phyloP scores from a whole-genome alignment of 2,329 filamentous ascomycete genomes.

The Curvularia lunata region DNA sequence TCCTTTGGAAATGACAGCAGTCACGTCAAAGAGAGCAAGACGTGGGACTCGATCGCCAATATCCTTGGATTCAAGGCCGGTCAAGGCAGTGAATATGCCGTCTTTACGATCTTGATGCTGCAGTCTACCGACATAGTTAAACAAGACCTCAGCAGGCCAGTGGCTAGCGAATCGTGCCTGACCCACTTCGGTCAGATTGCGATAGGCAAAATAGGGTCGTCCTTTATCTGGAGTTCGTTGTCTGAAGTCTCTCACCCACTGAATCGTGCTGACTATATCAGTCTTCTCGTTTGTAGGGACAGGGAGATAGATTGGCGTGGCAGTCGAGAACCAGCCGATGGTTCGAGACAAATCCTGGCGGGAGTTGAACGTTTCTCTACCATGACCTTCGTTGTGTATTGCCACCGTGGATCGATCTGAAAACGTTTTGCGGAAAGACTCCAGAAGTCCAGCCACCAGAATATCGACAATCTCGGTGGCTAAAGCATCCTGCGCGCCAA shows the following conservation, averaged over 20 bases:
- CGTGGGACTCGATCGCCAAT: slow-evolving; percentile 37
- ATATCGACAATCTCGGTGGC: slow-evolving; percentile 48
- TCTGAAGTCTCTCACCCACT: slow-evolving; percentile 44
- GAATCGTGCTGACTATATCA: slow-evolving; percentile 40
- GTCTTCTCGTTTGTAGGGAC: slow-evolving; percentile 32
- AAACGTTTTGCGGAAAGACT: slow-evolving; percentile 55
- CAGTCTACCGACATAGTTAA: slow-evolving; percentile 44
- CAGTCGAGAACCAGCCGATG: slow-evolving; percentile 59
- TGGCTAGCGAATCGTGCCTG: slow-evolving; percentile 35
- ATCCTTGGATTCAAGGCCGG: slow-evolving; percentile 31
- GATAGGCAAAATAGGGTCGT: slow-evolving; percentile 41
- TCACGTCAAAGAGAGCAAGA: slow-evolving; percentile 42
- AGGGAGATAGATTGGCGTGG: slow-evolving; percentile 39
- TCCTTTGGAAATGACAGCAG: slow-evolving; percentile 38
- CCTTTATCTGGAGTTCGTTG: slow-evolving; percentile 42
- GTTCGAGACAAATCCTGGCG: slow-evolving; percentile 58
- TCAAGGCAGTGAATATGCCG: slow-evolving; percentile 32
- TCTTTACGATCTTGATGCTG: slow-evolving; percentile 43
- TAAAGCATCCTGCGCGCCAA: slow-evolving; percentile 44
- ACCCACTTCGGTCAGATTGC: slow-evolving; percentile 35
- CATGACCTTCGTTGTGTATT: slow-evolving; percentile 58
- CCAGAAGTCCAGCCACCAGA: slow-evolving; percentile 43
- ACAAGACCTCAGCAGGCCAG: slow-evolving; percentile 44
- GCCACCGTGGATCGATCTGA: slow-evolving; percentile 49
- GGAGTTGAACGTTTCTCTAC: slow-evolving; percentile 54